Evolutionary conservation across 176 grass and related monocot genomes (phyloP).

Genomic region (Musa acuminata): DNA sequence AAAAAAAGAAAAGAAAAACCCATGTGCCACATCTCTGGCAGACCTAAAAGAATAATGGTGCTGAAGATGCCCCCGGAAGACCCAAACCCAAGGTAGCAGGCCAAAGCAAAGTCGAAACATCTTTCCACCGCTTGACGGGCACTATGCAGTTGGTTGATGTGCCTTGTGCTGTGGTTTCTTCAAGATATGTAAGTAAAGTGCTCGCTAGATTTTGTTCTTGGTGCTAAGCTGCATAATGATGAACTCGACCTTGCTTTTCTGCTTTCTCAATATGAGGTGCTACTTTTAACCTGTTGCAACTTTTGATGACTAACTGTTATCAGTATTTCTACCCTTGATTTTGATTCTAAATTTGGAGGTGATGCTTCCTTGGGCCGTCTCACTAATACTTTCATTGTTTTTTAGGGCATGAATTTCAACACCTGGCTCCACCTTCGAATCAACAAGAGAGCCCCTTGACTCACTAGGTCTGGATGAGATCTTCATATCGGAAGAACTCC

Average conservation of each 20-base stretch:
- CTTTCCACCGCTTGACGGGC: not conserved
- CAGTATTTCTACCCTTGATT: not conserved
- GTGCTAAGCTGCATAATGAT: not conserved
- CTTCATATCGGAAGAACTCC: slow-evolving; percentile 26
- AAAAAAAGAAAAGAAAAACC: not conserved
- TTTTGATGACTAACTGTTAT: not conserved
- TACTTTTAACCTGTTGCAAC: not conserved
- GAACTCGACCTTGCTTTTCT: not conserved
- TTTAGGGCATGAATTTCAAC: not conserved
- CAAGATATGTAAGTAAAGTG: not conserved
- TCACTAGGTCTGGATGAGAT: slow-evolving; percentile 27
- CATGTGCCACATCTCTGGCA: not conserved
- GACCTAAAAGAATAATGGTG: not conserved
- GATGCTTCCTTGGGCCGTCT: not conserved
- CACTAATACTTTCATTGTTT: not conserved
- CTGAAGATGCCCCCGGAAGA: no score
- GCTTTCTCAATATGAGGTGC: not conserved
- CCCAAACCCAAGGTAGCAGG: not conserved
- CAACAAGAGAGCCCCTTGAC: not conserved
- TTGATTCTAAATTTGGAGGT: slow-evolving; percentile 2
- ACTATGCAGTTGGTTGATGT: not conserved
- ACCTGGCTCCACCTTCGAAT: not conserved
- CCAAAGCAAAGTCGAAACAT: not conserved
- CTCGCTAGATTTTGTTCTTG: not conserved
- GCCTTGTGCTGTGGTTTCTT: not conserved